A percentile compares a stretch with the other conserved stretches of the same genome.
Evolutionary conservation across 2,329 filamentous ascomycete genomes (phyloP).

Genomic region (Xylariomycetidae sp.): DNA sequence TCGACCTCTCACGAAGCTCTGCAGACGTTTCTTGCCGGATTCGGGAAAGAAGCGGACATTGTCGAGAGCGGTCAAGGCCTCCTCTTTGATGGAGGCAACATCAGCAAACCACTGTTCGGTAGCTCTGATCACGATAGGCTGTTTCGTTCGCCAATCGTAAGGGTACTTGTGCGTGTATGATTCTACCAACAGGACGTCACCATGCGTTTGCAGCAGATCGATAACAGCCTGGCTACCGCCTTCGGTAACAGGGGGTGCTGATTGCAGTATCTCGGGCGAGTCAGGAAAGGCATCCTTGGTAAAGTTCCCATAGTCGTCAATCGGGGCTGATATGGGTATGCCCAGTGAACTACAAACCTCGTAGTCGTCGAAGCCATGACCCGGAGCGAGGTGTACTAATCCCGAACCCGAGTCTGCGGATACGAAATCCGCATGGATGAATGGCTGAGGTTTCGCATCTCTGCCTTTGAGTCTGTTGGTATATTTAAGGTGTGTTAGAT

Average conservation of each 20-base stretch:
- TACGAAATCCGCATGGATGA: constrained; percentile 86
- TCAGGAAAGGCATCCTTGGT: constrained; percentile 74
- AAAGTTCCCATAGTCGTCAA: constrained; percentile 77
- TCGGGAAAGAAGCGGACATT: constrained; percentile 76
- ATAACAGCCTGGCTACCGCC: constrained; percentile 68
- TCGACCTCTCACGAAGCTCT: constrained; percentile 80
- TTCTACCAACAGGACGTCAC: constrained; percentile 64
- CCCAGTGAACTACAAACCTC: constrained; percentile 67
- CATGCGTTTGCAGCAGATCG: constrained; percentile 51
- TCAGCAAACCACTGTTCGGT: constrained; percentile 99
- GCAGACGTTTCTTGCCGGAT: constrained; percentile 66
- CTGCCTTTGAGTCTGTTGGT: constrained; percentile 63
- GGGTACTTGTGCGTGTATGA: constrained; percentile 87
- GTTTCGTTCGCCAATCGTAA: constrained; percentile 95
- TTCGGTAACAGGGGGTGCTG: constrained; percentile 65
- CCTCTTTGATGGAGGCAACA: constrained; percentile 73
- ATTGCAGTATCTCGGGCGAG: constrained; percentile 58
- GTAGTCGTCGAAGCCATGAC: constrained; percentile 96
- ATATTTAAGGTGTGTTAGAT: constrained; percentile 65
- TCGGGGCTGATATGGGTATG: constrained; percentile 74
- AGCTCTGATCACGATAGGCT: constrained; percentile 83
- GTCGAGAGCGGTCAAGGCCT: constrained; percentile 65
- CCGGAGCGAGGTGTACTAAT: constrained; percentile 89
- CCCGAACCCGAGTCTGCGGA: constrained; percentile 87
- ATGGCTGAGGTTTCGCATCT: constrained; percentile 53